Evolutionary conservation across 2,329 filamentous ascomycete species (phyloP), one percentile per base, ranked within the genome.

Genomic region (Pyricularia sp.): DNA sequence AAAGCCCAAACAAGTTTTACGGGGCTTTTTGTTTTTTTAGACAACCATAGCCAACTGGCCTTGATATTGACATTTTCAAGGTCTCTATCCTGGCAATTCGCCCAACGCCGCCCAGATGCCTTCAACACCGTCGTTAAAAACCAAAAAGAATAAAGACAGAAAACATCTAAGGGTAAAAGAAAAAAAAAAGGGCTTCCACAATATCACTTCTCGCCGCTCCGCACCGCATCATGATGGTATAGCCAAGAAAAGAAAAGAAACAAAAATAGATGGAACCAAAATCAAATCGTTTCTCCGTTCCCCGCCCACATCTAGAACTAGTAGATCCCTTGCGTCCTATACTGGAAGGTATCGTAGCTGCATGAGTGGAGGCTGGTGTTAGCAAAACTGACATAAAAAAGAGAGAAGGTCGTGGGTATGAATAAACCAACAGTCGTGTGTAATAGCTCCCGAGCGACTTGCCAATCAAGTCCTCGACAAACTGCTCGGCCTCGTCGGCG

Each of bases 361-460:
- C 61, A 3, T 17, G 50, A 66, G 59, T 7, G 1, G 33, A 69
- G 59, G 70, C 63, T 26, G 71, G 36, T 70, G 63, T 74, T 66
- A 74, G 72, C 20, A 20, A 33, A 12, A 31, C 12, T 9, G 12
- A n/a, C 36, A 25, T 4, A 14, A 30, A 25, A 20, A 7, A 0
- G 30, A n/a, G n/a, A n/a, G n/a, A n/a, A n/a, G n/a, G n/a, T n/a
- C 30, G 7, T 12, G 20, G 4, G 10, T 14, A 31, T n/a, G 30
- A 11, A 25, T 63, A 30, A 50, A 78, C 90, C 83, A 81, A 93
- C 88, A 94, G 85, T 81, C 92, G 87, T 76, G 92, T 94, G 78
- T 94, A 94, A 80, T 95, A 95, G 78, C 92, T 94, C 71, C 92
- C 92, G 73, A 92, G 85, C 72, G 91, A 92, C 84, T 95, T 95